Evolutionary conservation across 495 filamentous ascomycete genomes (phyloP), one percentile per base, ranked within the genome.

Genomic region (Trichoderma erinaceum): DNA sequence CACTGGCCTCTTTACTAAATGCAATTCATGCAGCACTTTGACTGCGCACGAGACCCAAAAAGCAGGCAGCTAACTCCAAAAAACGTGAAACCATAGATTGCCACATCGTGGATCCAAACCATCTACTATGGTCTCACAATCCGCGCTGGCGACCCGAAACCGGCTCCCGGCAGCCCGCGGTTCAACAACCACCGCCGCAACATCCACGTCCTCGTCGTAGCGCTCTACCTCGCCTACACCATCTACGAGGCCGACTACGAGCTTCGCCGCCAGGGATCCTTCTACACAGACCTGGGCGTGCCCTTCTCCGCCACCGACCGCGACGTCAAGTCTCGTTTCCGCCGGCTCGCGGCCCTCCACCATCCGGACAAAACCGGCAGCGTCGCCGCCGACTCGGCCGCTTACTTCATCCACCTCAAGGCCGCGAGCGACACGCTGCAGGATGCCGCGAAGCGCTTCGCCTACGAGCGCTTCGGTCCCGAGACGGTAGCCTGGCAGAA

Each of bases 161-260:
- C 95, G 1, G 80, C 83, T 44, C 92, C 90, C 0, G 89, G 90
- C 68, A 86, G 86, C 2, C 84, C 88, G 0, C 85, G 86, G 71
- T 92, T 84, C 73, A 79, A 81, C 69, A 84, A 85, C 21, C 90
- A 97, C 77, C 88, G 92, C 50, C 90, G 88, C 32, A 86, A 87
- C 72, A 93, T 96, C 75, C 88, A 94, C 76, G 89, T 93, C 75
- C 76, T 86, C 65, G 90, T 98, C 70, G 89, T 97, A 21, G 77
- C 87, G 48, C 74, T 85, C 58, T 99, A 98, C 78, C 89, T 99
- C 23, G 78, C 91, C 69, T 98, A 97, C 81, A 97, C 91, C 43
- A 87, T 99, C 72, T 97, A 93, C 80, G 94, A 98, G 79, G 89
- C 90, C 67, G 92, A 97, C 82, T 89, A 90, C 77, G 85, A 90